Evolutionary conservation across 75 land plant genomes (phyloP).

Genomic region (Picea glauca): DNA sequence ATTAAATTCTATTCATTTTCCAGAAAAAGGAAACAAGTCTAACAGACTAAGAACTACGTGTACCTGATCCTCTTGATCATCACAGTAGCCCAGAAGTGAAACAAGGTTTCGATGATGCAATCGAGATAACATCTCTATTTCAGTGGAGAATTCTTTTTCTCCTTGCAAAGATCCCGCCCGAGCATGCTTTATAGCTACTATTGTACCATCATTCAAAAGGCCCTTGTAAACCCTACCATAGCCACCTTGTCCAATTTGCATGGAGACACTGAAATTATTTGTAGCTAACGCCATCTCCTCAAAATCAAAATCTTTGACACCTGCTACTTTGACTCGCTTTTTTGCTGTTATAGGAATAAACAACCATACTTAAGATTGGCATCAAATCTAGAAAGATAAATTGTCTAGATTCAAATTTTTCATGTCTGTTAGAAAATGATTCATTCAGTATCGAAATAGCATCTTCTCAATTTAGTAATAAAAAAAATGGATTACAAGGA

Average conservation of each 20-base stretch:
- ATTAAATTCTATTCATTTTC: not conserved
- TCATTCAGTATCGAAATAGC: not conserved
- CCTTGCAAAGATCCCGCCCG: conserved; percentile 58
- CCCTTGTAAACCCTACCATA: conserved; percentile 75
- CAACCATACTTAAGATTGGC: not conserved
- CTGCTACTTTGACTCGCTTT: conserved; percentile 53
- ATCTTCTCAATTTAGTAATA: not conserved
- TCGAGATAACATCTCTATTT: conserved; percentile 62
- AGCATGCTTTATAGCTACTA: conserved; percentile 70
- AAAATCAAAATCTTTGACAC: conserved; percentile 47
- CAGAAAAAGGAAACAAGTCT: conserved; percentile 16
- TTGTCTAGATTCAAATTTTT: not conserved
- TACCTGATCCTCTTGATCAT: conserved; percentile 66
- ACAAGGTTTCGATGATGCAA: conserved; percentile 65
- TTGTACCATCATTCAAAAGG: conserved; percentile 30
- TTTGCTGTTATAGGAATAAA: conserved; percentile 28
- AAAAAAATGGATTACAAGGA: not conserved
- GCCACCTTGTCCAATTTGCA: conserved; percentile 49
- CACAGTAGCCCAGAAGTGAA: conserved; percentile 56
- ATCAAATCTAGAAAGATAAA: not conserved
- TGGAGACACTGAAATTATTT: conserved; percentile 30
- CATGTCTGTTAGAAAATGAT: not conserved
- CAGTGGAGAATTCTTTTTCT: conserved; percentile 48
- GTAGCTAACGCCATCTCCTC: conserved; percentile 53
- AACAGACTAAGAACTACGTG: conserved; percentile 7